Evolutionary conservation across 768 basidiomycete species (phyloP).

Genomic region (Boletus speciosus): DNA sequence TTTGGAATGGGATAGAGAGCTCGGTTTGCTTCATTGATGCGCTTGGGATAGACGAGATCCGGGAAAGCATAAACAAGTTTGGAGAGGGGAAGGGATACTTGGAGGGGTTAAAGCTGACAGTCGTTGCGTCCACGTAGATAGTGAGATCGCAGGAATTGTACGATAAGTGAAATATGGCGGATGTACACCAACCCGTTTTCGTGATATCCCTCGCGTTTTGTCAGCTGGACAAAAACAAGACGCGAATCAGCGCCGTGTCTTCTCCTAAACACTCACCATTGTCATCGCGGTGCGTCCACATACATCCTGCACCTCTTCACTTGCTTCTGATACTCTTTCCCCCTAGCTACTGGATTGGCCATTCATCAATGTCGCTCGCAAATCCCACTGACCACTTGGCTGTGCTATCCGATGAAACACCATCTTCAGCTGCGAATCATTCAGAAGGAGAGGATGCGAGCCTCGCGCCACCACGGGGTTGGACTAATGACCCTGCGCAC

Average conservation of each 20-base stretch:
- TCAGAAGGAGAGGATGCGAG: neutral
- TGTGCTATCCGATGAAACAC: too few species aligned
- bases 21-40: neutral
- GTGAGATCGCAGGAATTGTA: neutral
- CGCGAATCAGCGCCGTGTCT: neutral
- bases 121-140: neutral
- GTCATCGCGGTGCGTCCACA: neutral
- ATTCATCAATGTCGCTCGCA: neutral
- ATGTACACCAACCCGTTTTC: too few species aligned
- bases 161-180: neutral
- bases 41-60: neutral
- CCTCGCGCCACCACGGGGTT: too few species aligned
- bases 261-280: neutral
- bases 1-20: slow-evolving; percentile 2
- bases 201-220: too few species aligned
- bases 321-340: neutral
- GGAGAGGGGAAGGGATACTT: neutral
- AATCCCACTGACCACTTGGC: too few species aligned
- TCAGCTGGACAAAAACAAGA: too few species aligned
- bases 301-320: neutral
- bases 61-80: neutral
- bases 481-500: neutral
- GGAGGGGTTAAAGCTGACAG: neutral
- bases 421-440: too few species aligned
- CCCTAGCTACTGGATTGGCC: neutral